These are phyloP conservation scores for Hypoxylon sp. DNA, from an alignment of 2,329 filamentous ascomycete genomes.

Conservation along the genomic window DNA sequence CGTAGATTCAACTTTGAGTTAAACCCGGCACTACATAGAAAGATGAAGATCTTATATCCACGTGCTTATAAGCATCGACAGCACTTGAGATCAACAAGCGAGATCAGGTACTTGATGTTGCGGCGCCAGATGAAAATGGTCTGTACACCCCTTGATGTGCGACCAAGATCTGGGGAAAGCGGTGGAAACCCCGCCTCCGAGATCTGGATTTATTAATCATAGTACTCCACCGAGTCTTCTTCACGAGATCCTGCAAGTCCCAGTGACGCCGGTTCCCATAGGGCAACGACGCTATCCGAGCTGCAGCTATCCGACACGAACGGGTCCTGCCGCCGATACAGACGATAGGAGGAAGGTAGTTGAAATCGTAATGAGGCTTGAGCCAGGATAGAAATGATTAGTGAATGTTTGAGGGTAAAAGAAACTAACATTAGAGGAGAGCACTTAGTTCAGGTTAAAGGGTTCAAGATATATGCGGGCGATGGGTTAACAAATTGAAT, in stretches of 20 bases:
- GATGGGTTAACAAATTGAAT: not conserved
- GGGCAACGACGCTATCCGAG: constrained; percentile 37
- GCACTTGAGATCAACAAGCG: constrained; percentile 33
- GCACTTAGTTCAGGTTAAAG: not conserved
- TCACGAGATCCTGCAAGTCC: constrained; percentile 38
- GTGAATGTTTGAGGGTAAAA: not conserved
- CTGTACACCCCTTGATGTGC: constrained; percentile 18
- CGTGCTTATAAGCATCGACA: not conserved
- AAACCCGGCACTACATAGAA: not conserved
- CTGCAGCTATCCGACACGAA: constrained; percentile 30
- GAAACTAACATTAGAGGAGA: not conserved
- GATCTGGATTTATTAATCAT: constrained; percentile 19
- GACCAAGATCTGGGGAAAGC: constrained; percentile 34
- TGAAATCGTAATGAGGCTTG: not conserved
- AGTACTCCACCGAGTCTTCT: constrained; percentile 16
- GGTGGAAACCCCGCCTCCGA: constrained; percentile 9
- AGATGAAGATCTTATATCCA: not conserved
- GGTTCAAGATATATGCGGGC: not conserved
- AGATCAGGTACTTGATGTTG: constrained; percentile 35
- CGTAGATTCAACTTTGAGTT: not conserved
- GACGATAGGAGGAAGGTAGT: not conserved
- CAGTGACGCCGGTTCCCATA: constrained; percentile 17
- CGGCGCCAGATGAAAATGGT: constrained; percentile 32
- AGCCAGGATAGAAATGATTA: constrained; percentile 10
- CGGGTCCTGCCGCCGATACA: not conserved